Evolutionary conservation across 1,284 basidiomycete genomes (phyloP), one percentile per base, ranked within the genome.

Genomic region (Marasmius oreades): DNA sequence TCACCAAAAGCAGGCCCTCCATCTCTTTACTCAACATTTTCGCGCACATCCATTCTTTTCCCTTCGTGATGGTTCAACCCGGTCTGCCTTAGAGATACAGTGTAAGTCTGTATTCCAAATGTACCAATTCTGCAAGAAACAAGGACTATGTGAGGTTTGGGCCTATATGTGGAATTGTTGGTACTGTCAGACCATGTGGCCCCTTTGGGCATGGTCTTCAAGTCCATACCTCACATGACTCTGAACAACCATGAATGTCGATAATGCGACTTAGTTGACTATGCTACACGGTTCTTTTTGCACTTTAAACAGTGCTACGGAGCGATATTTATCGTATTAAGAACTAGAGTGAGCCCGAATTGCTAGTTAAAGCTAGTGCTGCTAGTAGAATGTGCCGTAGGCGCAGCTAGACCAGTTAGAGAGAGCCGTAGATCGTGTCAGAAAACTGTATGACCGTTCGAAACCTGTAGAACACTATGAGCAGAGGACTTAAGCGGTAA

Each of bases 141-240:
- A 62, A 16, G 64, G 65, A 7, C 63, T 73, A 4, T 50, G 63
- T 1, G 69, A 73, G 47, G 69, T 69, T 1, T 73, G 71, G 71
- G 72, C 60, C 1, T 73, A 37, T 37, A 74, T 39, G 58, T 74
- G 71, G 72, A 59, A 61, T 26, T 62, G 43, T 2, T 74, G 71
- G 71, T 73, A 73, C 55, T 46, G 53, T n/a, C 66, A 63, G 5
- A 60, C 60, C 12, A 64, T 59, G 57, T 74, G 69, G 69, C 56
- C 53, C 12, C 64, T 72, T 0, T 72, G 70, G 69, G 69, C 70
- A 20, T 58, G 63, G 5, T 71, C 69, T 18, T 58, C 65, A 5
- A 63, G 61, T 1, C 53, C 57, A 0, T 61, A 57, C 33, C 18
- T 70, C 5, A 64, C 67, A 1, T 53, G 59, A 2, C 58, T 68